Evolutionary conservation across 2,329 filamentous ascomycete species (phyloP), one percentile per base, ranked within the genome.

Genomic region (Zymoseptoria brevis): DNA sequence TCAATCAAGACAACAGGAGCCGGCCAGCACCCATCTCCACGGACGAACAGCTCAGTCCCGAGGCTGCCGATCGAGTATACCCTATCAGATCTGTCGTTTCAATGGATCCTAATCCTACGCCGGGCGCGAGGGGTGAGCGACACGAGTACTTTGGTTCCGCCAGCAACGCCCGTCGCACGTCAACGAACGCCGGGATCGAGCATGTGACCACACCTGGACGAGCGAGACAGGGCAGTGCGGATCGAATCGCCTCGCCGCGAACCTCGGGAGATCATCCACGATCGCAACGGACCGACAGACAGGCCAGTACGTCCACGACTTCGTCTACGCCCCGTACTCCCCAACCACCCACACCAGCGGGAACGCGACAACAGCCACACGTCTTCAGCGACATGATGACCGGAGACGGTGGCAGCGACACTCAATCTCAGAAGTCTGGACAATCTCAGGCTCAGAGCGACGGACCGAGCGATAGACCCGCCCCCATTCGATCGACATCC

Each of bases 51-150:
- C 65, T 77, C 53, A 78, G 75, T 62, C 76, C 77, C 19, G 72
- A 70, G 48, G 66, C 73, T 4, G 70, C 75, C 53, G 81, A 92
- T 67, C 82, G 87, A 57, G 87, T 93, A 4, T 93, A 89, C 58
- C 89, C 89, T n/a, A 88, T 93, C 30, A 83, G 88, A 54, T 91
- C 88, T n/a, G 86, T 89, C 50, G 79, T 93, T 22, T 88, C 84
- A 6, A 83, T 92, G 49, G 85, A 89, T 65, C 83, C 83, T 6
- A 74, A 72, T 9, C 73, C 75, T 1, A 79, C 75, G 4, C 53
- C 63, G 24, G 16, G 45, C 5, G 52, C 60, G 16, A 60, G 53
- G 19, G 21, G n/a, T 57, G 69, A 62, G 50, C 60, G 60, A 59
- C 61, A 57, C 4, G 64, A 65, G 8, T 75, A 80, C 74, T 75